Base-by-base conservation (phyloP, 2,329 filamentous ascomycete genomes). In the Xenosphaeropsis pyriputrescens region DNA sequence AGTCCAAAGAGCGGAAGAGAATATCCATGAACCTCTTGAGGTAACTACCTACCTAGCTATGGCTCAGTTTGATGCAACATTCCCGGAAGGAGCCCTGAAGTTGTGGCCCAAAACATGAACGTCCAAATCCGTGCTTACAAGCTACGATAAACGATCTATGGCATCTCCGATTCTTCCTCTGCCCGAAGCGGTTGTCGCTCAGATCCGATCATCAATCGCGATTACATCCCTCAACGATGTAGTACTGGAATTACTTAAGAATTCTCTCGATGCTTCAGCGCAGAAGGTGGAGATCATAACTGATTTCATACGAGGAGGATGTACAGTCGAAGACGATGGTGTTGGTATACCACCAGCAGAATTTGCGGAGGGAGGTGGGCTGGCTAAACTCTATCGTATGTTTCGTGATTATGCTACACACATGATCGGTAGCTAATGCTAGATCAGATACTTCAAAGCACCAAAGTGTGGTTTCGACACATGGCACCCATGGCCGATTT, bases 311-410 rank as follows among this genome's bases (percentile, higher is more conserved):
- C 75, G 79, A 17, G 89, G 86, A 5, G 75, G 71, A 47, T 94
- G 88, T 56, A 66, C 68, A 0, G 70, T 95, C 5, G 82, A 93
- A 51, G 91, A 98, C 54, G 71, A 96, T 58, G 91, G 91, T 1
- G 40, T 63, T 13, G 91, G 91, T 0, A 93, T 98, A 34, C 54
- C 64, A 2, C 72, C 81, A 1, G 51, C 56, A 2, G 88, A 95
- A 47, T 95, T 96, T 48, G 51, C 52, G n/a, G 62, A 71, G 2
- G 55, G 60, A 34, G 85, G 85, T 4, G 79, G 82, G 0, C 62
- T 95, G 14, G 81, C 75, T 17, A 84, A 77, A 57, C 61, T 73
- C 36, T 72, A 91, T 53, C 74, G 84, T 89, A 61, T 50, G 74
- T 60, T 41, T 16, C 39, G 44, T 18, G 19, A 15, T 13, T 9